Conservation (phyloP, 441 rosid genomes). For the Syzygium syzygioides region DNA sequence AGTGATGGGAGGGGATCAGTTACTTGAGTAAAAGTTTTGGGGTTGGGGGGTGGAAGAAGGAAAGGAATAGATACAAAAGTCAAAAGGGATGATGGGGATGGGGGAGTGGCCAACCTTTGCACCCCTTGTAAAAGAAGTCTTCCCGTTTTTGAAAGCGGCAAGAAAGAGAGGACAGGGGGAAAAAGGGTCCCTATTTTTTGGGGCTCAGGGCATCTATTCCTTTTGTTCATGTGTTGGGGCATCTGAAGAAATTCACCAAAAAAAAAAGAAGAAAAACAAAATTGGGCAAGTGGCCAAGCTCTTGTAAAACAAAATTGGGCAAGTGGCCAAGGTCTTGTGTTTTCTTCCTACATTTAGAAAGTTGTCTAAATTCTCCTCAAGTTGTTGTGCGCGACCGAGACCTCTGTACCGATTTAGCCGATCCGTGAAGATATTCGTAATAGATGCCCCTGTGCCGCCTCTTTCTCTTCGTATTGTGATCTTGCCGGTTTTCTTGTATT, state of each 20-base stretch:
- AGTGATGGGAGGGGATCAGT: background rate
- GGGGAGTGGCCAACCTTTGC: background rate
- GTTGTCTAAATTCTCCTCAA: background rate
- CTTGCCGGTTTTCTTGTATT: background rate
- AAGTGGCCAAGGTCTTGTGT: background rate
- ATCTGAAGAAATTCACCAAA: background rate
- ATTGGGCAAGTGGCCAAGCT: background rate
- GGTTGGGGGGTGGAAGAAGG: too few relatives aligned
- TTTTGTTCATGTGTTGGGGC: background rate
- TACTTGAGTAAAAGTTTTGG: background rate
- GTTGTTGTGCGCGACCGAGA: background rate
- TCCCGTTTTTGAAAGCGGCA: background rate
- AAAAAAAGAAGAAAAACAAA: background rate
- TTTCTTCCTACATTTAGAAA: background rate
- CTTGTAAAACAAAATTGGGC: background rate
- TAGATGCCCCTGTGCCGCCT: background rate
- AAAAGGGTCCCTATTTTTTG: background rate
- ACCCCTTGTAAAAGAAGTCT: background rate
- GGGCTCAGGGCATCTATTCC: background rate
- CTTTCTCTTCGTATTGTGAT: background rate
- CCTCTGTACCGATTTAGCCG: background rate
- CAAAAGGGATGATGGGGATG: background rate
- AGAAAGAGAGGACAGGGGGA: background rate
- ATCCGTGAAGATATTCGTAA: background rate
- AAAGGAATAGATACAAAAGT: background rate